Base-by-base conservation (phyloP, 1,284 basidiomycete species). In the Pseudomicrostroma phylloplanum region DNA sequence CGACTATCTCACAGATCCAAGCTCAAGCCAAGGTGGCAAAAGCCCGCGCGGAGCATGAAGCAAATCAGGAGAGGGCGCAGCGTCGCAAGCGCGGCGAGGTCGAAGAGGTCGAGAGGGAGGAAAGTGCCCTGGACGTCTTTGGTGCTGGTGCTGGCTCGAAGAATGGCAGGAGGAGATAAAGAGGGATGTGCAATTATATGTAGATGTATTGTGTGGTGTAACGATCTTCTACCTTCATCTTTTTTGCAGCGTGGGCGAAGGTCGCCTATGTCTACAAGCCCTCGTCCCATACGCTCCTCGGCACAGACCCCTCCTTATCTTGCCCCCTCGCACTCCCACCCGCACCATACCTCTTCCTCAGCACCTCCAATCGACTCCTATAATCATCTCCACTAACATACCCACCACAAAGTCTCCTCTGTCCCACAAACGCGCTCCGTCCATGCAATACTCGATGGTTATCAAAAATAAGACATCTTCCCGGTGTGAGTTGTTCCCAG, bases 381-480 rank as follows among this genome's bases (percentile, higher is more conserved):
- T 70, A 74, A 58, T 76, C 75, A 57, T 77, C 75, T 59, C 71
- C 72, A 15, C 66, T 66, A 8, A 76, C 60, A 46, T 98, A 98
- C 0, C 93, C 93, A 0, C 94, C 94, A 72, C 94, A 97, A 86
- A 98, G 90, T 1, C 90, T 84, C 2, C 94, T 85, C 74, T 86
- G 86, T 2, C 96, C 94, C 1, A 86, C 85, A 77, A 96, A 98
- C 0, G 87, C 85, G 0, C 91, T 90, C 8, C 94, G 87, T 6
- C 94, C 94, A 70, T 97, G 96, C 59, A 98, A 82, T 2, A 97
- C 91, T 12, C 94, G 86, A 79, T 96, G 90, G 76, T 98, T 97
- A 80, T 98, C 89, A 58, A 96, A 85, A 42, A 92, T 86, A 57
- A 97, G 84, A 39, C 88, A 88, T 0, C 88, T 94, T 0, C 94